These are phyloP conservation scores for Musa beccarii DNA, from an alignment of 176 grass and related monocot species.

Conservation along the genomic window DNA sequence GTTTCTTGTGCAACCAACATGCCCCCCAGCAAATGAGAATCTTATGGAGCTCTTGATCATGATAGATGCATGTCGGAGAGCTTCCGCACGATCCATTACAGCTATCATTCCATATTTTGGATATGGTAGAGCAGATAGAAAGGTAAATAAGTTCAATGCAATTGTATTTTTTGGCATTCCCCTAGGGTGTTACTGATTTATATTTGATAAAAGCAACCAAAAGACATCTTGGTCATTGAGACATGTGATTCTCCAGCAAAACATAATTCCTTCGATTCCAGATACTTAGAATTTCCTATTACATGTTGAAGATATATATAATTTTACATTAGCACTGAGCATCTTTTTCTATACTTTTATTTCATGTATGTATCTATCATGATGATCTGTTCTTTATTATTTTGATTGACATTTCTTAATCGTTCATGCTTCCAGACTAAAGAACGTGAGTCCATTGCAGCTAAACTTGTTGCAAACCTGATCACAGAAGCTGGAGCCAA, in stretches of 20 bases:
- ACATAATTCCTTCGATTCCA: no score
- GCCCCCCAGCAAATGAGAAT: slow-evolving; percentile 15
- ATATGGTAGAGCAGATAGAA: slow-evolving; percentile 20
- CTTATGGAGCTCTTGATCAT: slow-evolving; percentile 16
- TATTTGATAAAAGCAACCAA: neutral
- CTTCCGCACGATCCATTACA: slow-evolving; percentile 12
- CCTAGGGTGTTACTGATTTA: neutral
- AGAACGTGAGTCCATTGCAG: slow-evolving; percentile 18
- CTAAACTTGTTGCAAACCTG: slow-evolving; percentile 19
- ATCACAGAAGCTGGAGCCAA: slow-evolving; percentile 13
- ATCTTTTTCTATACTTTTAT: neutral
- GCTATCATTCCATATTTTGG: slow-evolving; percentile 19
- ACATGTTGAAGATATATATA: neutral
- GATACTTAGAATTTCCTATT: neutral
- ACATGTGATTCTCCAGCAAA: neutral
- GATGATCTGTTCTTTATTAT: neutral
- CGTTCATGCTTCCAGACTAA: slow-evolving; percentile 7
- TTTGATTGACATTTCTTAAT: neutral
- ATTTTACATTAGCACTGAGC: neutral
- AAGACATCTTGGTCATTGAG: neutral
- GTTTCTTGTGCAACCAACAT: slow-evolving; percentile 9
- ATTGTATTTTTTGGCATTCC: neutral
- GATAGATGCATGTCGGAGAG: slow-evolving; percentile 19
- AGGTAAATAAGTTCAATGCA: neutral
- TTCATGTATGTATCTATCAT: neutral